Base-by-base conservation (phyloP, 495 filamentous ascomycete genomes). In the Aspergillus carlsbadensis region DNA sequence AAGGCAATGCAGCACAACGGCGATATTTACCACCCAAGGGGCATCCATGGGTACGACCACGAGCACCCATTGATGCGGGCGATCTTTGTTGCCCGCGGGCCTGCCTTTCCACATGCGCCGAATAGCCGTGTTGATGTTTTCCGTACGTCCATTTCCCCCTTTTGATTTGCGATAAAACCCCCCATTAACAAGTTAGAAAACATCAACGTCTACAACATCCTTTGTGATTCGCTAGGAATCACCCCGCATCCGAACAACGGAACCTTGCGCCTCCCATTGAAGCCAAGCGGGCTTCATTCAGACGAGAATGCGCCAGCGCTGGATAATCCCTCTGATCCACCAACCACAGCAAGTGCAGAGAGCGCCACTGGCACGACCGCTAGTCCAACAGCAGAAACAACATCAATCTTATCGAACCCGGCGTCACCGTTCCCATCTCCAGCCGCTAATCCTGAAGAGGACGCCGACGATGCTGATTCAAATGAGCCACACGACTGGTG, bases 1-100 rank as follows among this genome's bases (percentile, higher is more conserved):
- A 72, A 79, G 24, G 75, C 85, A 33, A 85, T 79, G 0, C 78
- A 84, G 44, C 71, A 76, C n/a, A 81, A 79, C 8, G 83, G 81
- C n/a, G 63, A 78, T 6, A 66, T 78, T 1, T 97, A 95, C 61
- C 81, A 86, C 56, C 92, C 91, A 0, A 78, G 72, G 21, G 92
- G 92, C 1, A 73, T 96, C 2, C 92, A 97, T 60, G 92, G 92
- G 0, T 97, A 96, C 63, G 92, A 97, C 66, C 87, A 92, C 57
- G 81, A 91, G 57, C 84, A 96, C 61, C 89, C 91, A 3, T 76
- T 96, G 52, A 97, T 97, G 92, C 79, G 92, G 22, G 91, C 92
- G 0, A 90, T 97, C 29, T 97, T 97, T 63, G 78, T 96, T 31
- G 92, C 92, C 4, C 76, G 90, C 3, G 92, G 92, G 0, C 92